Evolutionary conservation across 371 early-diverging fungal species (phyloP).

Genomic region (Gilbertella persicaria): DNA sequence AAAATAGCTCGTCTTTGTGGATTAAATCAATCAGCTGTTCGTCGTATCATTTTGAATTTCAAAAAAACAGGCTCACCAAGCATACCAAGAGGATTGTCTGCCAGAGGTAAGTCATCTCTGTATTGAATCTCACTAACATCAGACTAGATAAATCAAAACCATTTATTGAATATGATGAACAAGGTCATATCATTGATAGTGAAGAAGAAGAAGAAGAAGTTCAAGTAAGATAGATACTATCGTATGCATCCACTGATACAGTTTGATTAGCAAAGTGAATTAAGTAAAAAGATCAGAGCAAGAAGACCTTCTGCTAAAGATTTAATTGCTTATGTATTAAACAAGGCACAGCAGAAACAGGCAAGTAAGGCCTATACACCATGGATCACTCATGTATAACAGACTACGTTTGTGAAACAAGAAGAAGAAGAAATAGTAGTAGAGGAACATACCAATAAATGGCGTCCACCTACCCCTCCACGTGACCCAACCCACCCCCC

Average conservation of each 20-base stretch:
- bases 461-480: conserved; percentile 37
- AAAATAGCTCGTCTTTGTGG: conserved; percentile 41
- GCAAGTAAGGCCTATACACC: background rate
- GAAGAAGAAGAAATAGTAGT: no score
- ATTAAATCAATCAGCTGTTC: conserved; percentile 36
- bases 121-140: background rate
- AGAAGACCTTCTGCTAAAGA: conserved; percentile 27
- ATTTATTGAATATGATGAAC: conserved; percentile 41
- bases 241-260: background rate
- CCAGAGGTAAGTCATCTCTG: conserved; percentile 1
- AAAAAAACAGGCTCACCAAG: conserved; percentile 42
- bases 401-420: background rate
- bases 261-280: background rate
- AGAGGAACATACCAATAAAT: conserved; percentile 6
- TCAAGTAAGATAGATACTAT: background rate
- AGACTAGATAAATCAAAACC: conserved; percentile 15
- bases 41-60: conserved; percentile 42
- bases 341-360: conserved; percentile 21
- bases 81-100: conserved; percentile 5
- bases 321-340: conserved; percentile 26
- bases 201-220: conserved; percentile 20
- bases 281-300: conserved; percentile 11
- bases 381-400: background rate
- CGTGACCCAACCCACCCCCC: conserved; percentile 4
- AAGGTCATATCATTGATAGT: conserved; percentile 41